Percentiles rank a stretch among this genome's conserved stretches.
phyloP scores from a whole-genome alignment of 1,284 basidiomycete species.

The Moesziomyces sp. region DNA sequence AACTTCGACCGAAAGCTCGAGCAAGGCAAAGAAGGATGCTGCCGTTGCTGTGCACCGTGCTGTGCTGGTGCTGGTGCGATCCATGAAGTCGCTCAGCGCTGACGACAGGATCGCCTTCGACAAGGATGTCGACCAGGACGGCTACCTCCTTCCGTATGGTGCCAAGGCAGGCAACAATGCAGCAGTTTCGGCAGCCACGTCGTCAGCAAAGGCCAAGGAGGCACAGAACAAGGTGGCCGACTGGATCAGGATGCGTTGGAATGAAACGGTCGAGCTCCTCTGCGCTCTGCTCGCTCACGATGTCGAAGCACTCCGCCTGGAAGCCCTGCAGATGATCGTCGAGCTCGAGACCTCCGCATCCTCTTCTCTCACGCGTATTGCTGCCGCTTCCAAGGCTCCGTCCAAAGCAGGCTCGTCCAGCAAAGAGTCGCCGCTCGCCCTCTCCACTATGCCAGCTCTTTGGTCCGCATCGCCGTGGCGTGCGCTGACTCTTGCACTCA shows the following conservation, averaged over 20 bases:
- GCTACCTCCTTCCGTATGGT: conserved; percentile 33
- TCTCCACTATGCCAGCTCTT: conserved; percentile 8
- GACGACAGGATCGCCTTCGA: conserved; percentile 46
- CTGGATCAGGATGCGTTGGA: conserved; percentile 62
- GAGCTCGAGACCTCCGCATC: conserved; percentile 46
- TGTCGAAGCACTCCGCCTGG: conserved; percentile 36
- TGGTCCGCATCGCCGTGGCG: conserved; percentile 55
- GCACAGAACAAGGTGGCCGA: conserved; percentile 43
- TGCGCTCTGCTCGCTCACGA: conserved; percentile 44
- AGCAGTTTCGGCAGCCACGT: background rate
- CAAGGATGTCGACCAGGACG: conserved; percentile 41
- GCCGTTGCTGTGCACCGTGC: conserved; percentile 27
- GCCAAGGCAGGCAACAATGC: conserved; percentile 16
- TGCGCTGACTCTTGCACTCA: conserved; percentile 38
- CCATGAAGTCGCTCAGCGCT: conserved; percentile 41
- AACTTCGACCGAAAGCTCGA: conserved; percentile 2
- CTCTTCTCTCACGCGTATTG: conserved; percentile 25
- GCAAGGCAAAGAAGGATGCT: conserved; percentile 35
- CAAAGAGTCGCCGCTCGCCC: conserved; percentile 7
- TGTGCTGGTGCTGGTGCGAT: conserved; percentile 32
- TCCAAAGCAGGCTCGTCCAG: conserved; percentile 4
- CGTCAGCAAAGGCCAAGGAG: conserved; percentile 21
- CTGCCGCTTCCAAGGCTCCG: conserved; percentile 7
- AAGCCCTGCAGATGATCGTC: conserved; percentile 36
- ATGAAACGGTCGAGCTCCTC: conserved; percentile 53